Conservation (phyloP, 1,284 basidiomycete genomes). For the Tausonia pullulans region DNA sequence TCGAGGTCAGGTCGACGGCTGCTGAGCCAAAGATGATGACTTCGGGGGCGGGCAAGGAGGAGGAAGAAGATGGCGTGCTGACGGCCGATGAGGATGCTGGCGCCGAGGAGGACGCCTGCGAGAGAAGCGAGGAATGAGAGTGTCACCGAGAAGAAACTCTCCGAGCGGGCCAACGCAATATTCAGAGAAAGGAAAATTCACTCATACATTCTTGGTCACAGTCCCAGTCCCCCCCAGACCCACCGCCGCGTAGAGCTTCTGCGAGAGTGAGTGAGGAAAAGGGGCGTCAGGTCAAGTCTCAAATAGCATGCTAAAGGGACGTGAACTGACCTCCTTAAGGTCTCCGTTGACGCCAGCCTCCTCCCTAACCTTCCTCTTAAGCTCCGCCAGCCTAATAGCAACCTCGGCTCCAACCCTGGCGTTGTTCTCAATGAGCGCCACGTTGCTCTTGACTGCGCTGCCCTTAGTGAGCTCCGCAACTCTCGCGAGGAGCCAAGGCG, state of each 20-base stretch:
- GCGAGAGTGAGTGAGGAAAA: too few relatives aligned
- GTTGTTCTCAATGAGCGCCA: conserved; percentile 87
- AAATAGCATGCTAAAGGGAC: too few relatives aligned
- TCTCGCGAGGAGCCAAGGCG: conserved; percentile 78
- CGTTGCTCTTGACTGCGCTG: conserved; percentile 60
- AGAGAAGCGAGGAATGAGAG: neutral
- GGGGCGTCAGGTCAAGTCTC: too few relatives aligned
- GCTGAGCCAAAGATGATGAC: conserved; percentile 69
- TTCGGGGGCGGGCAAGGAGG: conserved; percentile 20
- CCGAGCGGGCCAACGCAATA: too few relatives aligned
- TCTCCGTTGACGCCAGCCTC: neutral
- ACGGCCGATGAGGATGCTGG: neutral
- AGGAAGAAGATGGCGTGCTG: neutral
- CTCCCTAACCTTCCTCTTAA: conserved; percentile 33
- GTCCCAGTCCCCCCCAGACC: too few relatives aligned
- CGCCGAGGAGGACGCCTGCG: neutral
- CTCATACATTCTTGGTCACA: too few relatives aligned
- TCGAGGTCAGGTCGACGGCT: conserved; percentile 74
- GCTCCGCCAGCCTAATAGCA: conserved; percentile 60
- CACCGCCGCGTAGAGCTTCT: too few relatives aligned
- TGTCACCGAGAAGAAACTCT: neutral
- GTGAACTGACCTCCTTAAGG: too few relatives aligned
- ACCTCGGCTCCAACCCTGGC: conserved; percentile 73
- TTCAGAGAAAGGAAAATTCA: too few relatives aligned
- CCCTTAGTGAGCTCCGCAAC: conserved; percentile 73